Percentiles rank a stretch among this genome's conserved stretches.
Conservation (phyloP, 2,329 filamentous ascomycete species). For the Penicillium sp. region DNA sequence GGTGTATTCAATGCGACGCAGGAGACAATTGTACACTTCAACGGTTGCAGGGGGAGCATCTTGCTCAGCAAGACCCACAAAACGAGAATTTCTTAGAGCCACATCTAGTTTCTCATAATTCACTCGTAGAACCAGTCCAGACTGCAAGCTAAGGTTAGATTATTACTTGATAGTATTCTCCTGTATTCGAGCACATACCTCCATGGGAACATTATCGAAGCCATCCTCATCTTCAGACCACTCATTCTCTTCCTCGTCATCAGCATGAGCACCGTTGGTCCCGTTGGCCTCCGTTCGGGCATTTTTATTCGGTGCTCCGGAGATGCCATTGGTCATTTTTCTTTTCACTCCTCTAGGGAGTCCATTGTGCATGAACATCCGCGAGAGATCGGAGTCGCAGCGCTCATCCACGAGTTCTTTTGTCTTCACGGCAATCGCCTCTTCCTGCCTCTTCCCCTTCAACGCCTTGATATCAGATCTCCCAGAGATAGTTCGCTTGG, state of each 20-base stretch:
- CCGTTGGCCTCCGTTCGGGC: slow-evolving; percentile 25
- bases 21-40: slow-evolving; percentile 74
- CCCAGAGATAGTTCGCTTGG: slow-evolving; percentile 37
- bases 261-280: slow-evolving; percentile 33
- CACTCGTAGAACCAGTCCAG: slow-evolving; percentile 73
- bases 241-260: slow-evolving; percentile 37
- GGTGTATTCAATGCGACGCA: slow-evolving; percentile 72
- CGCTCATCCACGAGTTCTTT: slow-evolving; percentile 37
- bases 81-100: slow-evolving; percentile 76
- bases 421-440: slow-evolving; percentile 35
- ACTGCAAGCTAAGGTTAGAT: slow-evolving; percentile 54
- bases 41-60: slow-evolving; percentile 74
- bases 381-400: slow-evolving; percentile 40
- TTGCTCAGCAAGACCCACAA: slow-evolving; percentile 73
- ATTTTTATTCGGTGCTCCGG: slow-evolving; percentile 24
- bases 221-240: slow-evolving; percentile 42
- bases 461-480: slow-evolving; percentile 36
- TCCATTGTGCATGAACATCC: slow-evolving; percentile 35
- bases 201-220: slow-evolving; percentile 40
- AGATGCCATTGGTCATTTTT: slow-evolving; percentile 27
- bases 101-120: slow-evolving; percentile 87
- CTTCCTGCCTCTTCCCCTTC: slow-evolving; percentile 45
- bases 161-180: slow-evolving; percentile 9
- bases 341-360: slow-evolving; percentile 41
- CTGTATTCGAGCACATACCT: slow-evolving; percentile 33